phyloP scores from a whole-genome alignment of 768 basidiomycete genomes.

The Boletus pseudopeckii region DNA sequence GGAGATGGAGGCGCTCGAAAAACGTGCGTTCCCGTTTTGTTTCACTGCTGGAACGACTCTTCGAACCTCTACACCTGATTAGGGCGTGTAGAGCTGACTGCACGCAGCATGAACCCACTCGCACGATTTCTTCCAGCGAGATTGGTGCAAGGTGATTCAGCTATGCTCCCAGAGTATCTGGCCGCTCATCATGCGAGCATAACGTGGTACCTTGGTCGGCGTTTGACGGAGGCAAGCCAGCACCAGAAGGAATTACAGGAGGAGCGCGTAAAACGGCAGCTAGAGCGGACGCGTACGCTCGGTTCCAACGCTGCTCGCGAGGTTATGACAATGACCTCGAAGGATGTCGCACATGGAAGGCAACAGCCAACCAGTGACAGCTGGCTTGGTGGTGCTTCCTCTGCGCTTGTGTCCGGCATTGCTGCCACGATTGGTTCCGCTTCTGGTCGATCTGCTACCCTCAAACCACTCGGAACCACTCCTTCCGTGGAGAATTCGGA shows the following conservation, averaged over 20 bases:
- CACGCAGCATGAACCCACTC: constrained; percentile 62
- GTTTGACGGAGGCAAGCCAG: constrained; percentile 76
- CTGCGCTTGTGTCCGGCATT: constrained; percentile 51
- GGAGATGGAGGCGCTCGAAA: constrained; percentile 85
- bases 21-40: constrained; percentile 53
- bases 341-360: constrained; percentile 22
- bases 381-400: constrained; percentile 61
- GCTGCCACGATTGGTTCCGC: constrained; percentile 58
- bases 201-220: constrained; percentile 84
- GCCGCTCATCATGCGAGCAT: constrained; percentile 93
- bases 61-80: constrained; percentile 15
- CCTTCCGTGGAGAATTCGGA: constrained; percentile 43
- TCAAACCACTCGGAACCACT: constrained; percentile 26
- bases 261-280: constrained; percentile 83
- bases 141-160: constrained; percentile 57
- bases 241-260: constrained; percentile 88
- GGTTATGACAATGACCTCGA: constrained; percentile 43
- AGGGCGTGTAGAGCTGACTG: constrained; percentile 68
- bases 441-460: constrained; percentile 31
- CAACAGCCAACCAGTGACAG: constrained; percentile 36
- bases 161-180: constrained; percentile 53
- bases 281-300: constrained; percentile 79
- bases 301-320: constrained; percentile 77
- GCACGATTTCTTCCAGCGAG: constrained; percentile 69
- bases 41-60: constrained; percentile 14